Evolutionary conservation across 148 eudicot species (phyloP), one percentile per base, ranked within the genome.

Genomic region (Rhododendron mucronatum): DNA sequence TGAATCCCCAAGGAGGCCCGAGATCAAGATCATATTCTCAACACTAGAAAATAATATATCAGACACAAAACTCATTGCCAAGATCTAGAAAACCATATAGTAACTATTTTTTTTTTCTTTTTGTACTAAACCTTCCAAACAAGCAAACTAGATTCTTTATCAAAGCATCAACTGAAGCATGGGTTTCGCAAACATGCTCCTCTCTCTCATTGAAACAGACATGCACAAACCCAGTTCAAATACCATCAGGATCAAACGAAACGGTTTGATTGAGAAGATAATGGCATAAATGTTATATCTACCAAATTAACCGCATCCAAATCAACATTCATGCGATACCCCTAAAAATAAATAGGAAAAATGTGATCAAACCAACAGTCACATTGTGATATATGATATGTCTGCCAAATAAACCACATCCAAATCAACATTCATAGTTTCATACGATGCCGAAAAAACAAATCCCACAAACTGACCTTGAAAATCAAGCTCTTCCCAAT

Each of bases 401-500:
- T 18, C 81, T 76, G 57, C 80, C 9, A 13, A 82, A 81, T 75
- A 55, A 41, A 69, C 51, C 82, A 82, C 23, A 78, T 73, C 61
- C 63, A 35, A 67, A 80, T 87, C 47, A n/a, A 8, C 44, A 71
- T 65, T 11, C 23, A 14, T 28, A 12, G 28, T 48, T 65, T 11
- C 23, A 14, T 28, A 12, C 18, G 21, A 61, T 28, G 2, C 37
- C 61, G 30, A 37, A 0, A 7, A 16, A 18, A 11, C 39, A 37
- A 53, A 83, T 9, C 33, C 41, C 75, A 48, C 33, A 61, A 85
- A 37, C 21, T 48, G 74, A 97, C 99, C 98, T 94, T 95, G 74
- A 97, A 95, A 75, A 97, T 95, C 90, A 97, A 93, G 85, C 93
- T 92, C 84, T 97, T 97, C 78, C 98, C 98, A 81, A 97, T 97